Percentiles rank a stretch among this genome's conserved stretches.
These are phyloP conservation scores for Xerocomellus dryophilus DNA, from an alignment of 768 basidiomycete species.

Conservation along the genomic window DNA sequence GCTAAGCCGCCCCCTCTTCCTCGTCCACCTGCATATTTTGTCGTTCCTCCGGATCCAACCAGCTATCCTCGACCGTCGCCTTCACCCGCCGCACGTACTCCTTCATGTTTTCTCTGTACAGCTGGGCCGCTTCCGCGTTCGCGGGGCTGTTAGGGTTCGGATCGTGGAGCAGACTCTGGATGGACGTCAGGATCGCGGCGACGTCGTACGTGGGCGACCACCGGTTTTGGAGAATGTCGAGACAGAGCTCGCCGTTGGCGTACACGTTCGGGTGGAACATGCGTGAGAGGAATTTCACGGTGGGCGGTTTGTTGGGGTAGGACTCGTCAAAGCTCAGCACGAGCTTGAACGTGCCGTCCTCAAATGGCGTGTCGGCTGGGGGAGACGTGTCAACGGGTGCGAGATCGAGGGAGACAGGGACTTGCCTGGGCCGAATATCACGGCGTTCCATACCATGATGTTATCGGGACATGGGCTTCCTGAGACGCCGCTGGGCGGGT, in stretches of 20 bases:
- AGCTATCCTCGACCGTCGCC: constrained; percentile 90
- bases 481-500: constrained; percentile 94
- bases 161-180: constrained; percentile 94
- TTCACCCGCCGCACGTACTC: constrained; percentile 94
- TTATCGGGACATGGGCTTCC: constrained; percentile 97
- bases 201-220: constrained; percentile 99
- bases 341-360: constrained; percentile 98
- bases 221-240: constrained; percentile 97
- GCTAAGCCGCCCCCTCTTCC: constrained; percentile 8
- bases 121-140: constrained; percentile 95
- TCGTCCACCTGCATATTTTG: constrained; percentile 53
- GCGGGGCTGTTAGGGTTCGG: constrained; percentile 98
- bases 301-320: constrained; percentile 98
- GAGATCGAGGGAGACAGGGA: neutral
- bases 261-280: constrained; percentile 99
- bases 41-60: constrained; percentile 76
- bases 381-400: neutral
- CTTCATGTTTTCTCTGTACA: constrained; percentile 98
- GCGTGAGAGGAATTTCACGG: constrained; percentile 92
- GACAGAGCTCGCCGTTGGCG: constrained; percentile 94
- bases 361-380: constrained; percentile 95
- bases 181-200: constrained; percentile 94
- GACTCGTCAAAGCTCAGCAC: constrained; percentile 94
- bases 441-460: constrained; percentile 99
- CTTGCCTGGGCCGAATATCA: constrained; percentile 97